Evolutionary conservation across 2,329 filamentous ascomycete species (phyloP), one percentile per base, ranked within the genome.

Genomic region (Teratosphaeria viscida): DNA sequence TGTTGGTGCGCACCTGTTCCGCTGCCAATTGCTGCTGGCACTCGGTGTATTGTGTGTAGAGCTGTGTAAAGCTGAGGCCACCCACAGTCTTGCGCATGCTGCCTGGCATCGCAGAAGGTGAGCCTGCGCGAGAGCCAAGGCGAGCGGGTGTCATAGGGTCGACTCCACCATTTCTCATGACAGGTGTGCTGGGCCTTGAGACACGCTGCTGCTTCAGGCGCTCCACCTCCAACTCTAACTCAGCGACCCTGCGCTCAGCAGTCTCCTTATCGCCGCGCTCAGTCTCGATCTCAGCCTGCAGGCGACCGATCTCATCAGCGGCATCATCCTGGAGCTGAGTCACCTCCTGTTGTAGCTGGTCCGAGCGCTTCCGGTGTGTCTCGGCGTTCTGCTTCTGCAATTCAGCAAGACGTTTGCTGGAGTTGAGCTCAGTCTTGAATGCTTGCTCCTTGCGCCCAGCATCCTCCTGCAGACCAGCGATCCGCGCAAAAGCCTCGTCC

Each of bases 401-500:
- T 63, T 96, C 87, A 2, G 91, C 89, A 23, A 99, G 81, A 53
- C 94, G 85, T 60, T 84, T 85, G 29, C 88, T 85, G 63, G 87
- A 87, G 64, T 95, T 90, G 7, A 96, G 80, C 71, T 97, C 92
- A 59, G 92, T 86, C 66, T 87, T 85, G 78, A 94, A 95, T 62
- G 87, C 87, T 71, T 96, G 88, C 62, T 95, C 86, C n/a, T 86
- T 85, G 58, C 89, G 84, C 1, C 89, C 87, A 29, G 88, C 87
- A 23, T 89, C 84, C 70, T 95, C 91, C 69, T 94, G 87, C 37
- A 96, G 82, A 71, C 91, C 87, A 69, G 96, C 90, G 34, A 96
- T 85, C 69, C 87, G 90, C 52, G 83, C 79, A 53, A 96, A 82
- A 5, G 88, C 85, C 60, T 96, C 90, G 61, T 97, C 92, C 1